Evolutionary conservation across 2,329 filamentous ascomycete genomes (phyloP).

Genomic region (Diaporthe amygdali): DNA sequence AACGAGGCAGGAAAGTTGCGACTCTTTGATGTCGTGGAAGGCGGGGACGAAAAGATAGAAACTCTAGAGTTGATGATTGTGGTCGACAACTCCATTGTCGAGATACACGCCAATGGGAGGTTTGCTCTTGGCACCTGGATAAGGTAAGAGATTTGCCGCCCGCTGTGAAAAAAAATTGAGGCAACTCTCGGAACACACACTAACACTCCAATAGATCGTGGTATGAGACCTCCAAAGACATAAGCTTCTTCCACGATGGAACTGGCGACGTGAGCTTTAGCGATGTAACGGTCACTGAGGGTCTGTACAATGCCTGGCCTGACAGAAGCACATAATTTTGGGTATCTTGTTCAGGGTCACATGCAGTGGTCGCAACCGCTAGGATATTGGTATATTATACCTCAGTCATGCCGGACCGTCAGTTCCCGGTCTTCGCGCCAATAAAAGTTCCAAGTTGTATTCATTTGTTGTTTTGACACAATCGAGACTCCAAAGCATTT

Average conservation of each 20-base stretch:
- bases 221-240: slow-evolving; percentile 40
- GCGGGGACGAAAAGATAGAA: slow-evolving; percentile 38
- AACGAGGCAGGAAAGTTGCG: slow-evolving; percentile 44
- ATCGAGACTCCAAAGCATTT: too few relatives aligned
- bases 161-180: neutral
- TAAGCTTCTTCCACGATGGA: slow-evolving; percentile 42
- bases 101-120: slow-evolving; percentile 47
- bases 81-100: slow-evolving; percentile 43
- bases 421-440: too few relatives aligned
- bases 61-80: slow-evolving; percentile 45
- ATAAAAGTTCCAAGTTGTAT: too few relatives aligned
- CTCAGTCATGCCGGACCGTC: neutral
- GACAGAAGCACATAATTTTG: neutral
- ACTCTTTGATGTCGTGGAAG: slow-evolving; percentile 43
- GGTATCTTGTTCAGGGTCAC: neutral
- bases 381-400: neutral
- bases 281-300: slow-evolving; percentile 40
- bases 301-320: slow-evolving; percentile 40
- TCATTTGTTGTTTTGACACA: too few relatives aligned
- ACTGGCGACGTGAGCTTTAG: slow-evolving; percentile 36
- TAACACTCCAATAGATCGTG: slow-evolving; percentile 36
- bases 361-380: neutral
- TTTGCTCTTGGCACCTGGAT: slow-evolving; percentile 49
- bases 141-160: slow-evolving; percentile 36
- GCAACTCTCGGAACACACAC: slow-evolving; percentile 10